These are phyloP conservation scores for Pseudonitzschia pungens DNA, from an alignment of 108 stramenopile genomes.

Conservation along the genomic window DNA sequence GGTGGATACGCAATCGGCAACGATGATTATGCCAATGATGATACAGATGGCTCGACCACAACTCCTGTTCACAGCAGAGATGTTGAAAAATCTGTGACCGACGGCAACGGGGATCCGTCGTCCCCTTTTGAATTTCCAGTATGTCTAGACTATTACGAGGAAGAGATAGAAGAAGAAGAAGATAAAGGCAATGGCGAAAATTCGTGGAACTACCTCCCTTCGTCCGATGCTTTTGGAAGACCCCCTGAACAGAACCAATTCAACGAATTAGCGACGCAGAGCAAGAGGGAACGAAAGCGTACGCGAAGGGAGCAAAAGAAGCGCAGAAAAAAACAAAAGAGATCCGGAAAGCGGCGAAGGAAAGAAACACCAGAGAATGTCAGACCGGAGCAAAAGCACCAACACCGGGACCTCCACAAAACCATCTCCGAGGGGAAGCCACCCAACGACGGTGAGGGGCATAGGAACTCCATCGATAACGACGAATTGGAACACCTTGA, in stretches of 20 bases:
- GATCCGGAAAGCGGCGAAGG: conserved; percentile 19
- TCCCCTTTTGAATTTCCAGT: conserved; percentile 6
- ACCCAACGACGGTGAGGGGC: too few species aligned
- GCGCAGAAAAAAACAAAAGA: conserved; percentile 28
- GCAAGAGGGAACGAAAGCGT: conserved; percentile 16
- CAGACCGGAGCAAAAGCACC: neutral
- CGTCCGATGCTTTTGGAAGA: neutral
- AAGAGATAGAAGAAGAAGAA: neutral
- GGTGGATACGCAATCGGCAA: neutral
- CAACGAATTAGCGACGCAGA: conserved; percentile 6
- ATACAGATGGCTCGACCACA: neutral
- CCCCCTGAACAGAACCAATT: neutral
- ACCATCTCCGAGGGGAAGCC: neutral
- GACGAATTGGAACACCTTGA: conserved; percentile 4
- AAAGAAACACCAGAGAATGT: conserved; percentile 30
- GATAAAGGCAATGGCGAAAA: neutral
- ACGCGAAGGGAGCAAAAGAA: conserved; percentile 14
- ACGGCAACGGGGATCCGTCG: neutral
- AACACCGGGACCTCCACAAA: neutral
- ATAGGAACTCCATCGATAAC: neutral
- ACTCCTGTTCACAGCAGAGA: neutral
- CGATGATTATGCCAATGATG: neutral
- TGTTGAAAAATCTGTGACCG: neutral
- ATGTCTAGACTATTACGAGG: conserved; percentile 2
- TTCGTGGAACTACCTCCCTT: neutral